phyloP scores from a whole-genome alignment of 2,329 filamentous ascomycete genomes.

The Tolypocladium ovalisporum region DNA sequence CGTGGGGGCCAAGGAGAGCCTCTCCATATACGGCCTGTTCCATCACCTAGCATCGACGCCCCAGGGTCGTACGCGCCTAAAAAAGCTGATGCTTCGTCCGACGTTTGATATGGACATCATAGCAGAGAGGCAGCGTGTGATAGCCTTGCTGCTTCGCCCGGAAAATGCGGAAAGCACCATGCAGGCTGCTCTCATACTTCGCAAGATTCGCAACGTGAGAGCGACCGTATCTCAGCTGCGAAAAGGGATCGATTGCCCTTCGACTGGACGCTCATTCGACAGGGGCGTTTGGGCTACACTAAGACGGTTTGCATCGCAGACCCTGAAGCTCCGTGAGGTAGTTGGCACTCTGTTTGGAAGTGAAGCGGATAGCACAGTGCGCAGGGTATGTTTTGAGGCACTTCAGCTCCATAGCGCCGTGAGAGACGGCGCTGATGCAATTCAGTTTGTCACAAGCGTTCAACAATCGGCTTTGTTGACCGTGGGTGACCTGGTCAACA shows the following conservation, averaged over 20 bases:
- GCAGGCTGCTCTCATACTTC: constrained; percentile 49
- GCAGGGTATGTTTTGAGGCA: constrained; percentile 23
- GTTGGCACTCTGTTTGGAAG: constrained; percentile 23
- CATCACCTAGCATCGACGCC: constrained; percentile 62
- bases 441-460: constrained; percentile 47
- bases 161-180: constrained; percentile 52
- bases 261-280: constrained; percentile 40
- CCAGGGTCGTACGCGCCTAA: constrained; percentile 64
- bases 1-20: constrained; percentile 62
- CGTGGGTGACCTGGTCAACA: constrained; percentile 60
- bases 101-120: constrained; percentile 59
- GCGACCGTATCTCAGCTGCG: constrained; percentile 57
- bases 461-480: constrained; percentile 47
- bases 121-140: constrained; percentile 57
- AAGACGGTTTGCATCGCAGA: constrained; percentile 57
- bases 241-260: constrained; percentile 59
- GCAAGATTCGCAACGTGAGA: constrained; percentile 66
- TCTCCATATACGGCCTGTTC: constrained; percentile 79
- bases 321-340: constrained; percentile 57
- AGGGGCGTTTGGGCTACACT: constrained; percentile 66
- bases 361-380: constrained; percentile 8
- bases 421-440: background rate
- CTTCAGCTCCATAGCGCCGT: background rate
- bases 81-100: constrained; percentile 74
- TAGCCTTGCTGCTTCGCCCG: constrained; percentile 53